Conservation (phyloP, 352 stramenopile genomes). For the Phytopythium montanum region DNA sequence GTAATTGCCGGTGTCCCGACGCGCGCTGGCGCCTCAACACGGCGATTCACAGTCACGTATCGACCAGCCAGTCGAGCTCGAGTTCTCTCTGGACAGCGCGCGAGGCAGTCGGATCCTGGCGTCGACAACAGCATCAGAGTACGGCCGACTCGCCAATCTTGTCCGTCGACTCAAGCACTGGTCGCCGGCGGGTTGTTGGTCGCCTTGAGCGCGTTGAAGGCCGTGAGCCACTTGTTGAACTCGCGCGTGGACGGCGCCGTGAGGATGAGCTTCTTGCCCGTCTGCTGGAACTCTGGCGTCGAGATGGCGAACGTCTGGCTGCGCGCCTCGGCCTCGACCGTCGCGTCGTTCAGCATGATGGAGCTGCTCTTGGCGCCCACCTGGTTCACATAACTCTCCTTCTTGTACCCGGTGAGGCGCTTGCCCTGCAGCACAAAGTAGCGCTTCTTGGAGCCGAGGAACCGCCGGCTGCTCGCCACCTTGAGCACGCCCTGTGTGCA, state of each 20-base stretch:
- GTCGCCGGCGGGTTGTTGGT: constrained; percentile 23
- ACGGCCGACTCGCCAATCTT: neutral
- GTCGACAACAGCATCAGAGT: neutral
- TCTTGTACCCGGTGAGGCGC: constrained; percentile 68
- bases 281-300: constrained; percentile 64
- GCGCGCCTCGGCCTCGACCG: constrained; percentile 61
- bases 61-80: neutral
- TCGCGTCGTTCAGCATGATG: constrained; percentile 58
- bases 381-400: constrained; percentile 68
- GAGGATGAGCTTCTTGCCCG: constrained; percentile 79
- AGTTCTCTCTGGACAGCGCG: neutral
- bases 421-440: constrained; percentile 77
- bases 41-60: neutral
- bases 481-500: constrained; percentile 82
- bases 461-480: constrained; percentile 68
- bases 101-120: neutral
- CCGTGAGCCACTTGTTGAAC: constrained; percentile 84
- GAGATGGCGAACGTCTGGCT: constrained; percentile 74
- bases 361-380: constrained; percentile 70
- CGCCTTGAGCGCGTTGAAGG: constrained; percentile 45
- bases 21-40: no score
- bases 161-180: constrained; percentile 27
- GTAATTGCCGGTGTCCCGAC: neutral
- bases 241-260: constrained; percentile 67
- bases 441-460: constrained; percentile 83